Percentiles rank a stretch among this genome's conserved stretches.
Conservation (phyloP, 1,284 basidiomycete genomes). For the Meira nashicola region DNA sequence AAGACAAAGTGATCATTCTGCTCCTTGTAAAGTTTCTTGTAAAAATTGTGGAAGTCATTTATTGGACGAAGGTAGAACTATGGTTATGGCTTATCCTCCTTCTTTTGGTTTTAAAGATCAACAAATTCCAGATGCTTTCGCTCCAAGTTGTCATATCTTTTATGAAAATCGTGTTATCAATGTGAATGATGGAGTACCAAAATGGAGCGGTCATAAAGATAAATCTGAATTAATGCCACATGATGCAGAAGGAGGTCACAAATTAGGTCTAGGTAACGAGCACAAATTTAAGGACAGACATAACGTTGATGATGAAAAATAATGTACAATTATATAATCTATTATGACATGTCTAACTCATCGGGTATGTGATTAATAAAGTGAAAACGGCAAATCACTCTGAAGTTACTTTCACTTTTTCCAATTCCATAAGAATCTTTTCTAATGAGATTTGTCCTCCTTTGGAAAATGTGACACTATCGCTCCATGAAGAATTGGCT, state of each 20-base stretch:
- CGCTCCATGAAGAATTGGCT: too few relatives aligned
- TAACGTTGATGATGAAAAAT: too few relatives aligned
- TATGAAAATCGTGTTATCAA: conserved; percentile 25
- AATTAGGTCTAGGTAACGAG: too few relatives aligned
- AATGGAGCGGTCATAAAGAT: conserved; percentile 6
- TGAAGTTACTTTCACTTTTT: too few relatives aligned
- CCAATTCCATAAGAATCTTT: too few relatives aligned
- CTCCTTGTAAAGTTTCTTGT: conserved; percentile 32
- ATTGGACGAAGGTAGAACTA: conserved; percentile 31
- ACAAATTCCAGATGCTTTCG: conserved; percentile 21
- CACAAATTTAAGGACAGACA: too few relatives aligned
- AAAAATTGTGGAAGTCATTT: conserved; percentile 27
- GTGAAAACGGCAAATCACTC: too few relatives aligned
- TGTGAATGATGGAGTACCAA: conserved; percentile 21
- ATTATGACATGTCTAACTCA: too few relatives aligned
- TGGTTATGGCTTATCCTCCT: conserved; percentile 25
- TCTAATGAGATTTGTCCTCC: too few relatives aligned
- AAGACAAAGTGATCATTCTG: conserved; percentile 24
- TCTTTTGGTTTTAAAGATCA: conserved; percentile 26
- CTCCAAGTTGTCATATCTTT: conserved; percentile 30
- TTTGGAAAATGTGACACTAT: too few relatives aligned
- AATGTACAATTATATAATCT: too few relatives aligned
- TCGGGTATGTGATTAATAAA: too few relatives aligned
- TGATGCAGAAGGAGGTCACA: not conserved
- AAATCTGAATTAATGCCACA: not conserved